Conservation (phyloP, 345 rosid species). For the Corymbia maculata region DNA sequence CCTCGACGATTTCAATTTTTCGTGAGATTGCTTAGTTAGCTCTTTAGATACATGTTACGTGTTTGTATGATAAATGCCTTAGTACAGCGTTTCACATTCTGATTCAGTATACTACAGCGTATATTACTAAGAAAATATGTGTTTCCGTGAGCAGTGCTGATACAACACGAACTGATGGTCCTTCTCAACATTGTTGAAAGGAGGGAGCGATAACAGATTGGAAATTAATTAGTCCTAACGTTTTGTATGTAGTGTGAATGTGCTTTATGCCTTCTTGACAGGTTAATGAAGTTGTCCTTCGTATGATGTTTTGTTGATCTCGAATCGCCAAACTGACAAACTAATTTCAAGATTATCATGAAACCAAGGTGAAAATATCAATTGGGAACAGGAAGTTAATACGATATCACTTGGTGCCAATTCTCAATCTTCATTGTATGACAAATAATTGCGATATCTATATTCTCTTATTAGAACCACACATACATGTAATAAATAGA, state of each 20-base stretch:
- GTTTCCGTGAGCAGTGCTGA: neutral
- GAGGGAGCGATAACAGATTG: neutral
- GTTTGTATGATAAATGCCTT: neutral
- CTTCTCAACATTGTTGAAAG: neutral
- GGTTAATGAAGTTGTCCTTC: neutral
- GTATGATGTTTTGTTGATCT: neutral
- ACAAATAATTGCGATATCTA: neutral
- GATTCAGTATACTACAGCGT: neutral
- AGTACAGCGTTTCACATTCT: neutral
- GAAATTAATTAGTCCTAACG: neutral
- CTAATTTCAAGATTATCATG: neutral
- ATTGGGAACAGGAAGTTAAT: neutral
- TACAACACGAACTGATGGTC: neutral
- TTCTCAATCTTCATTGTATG: neutral
- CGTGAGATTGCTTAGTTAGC: constrained; percentile 22
- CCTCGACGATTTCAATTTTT: constrained; percentile 44
- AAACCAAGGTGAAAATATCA: neutral
- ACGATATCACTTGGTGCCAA: neutral
- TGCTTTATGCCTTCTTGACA: neutral
- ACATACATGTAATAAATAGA: neutral
- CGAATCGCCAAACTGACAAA: neutral
- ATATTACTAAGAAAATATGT: neutral
- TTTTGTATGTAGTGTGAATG: neutral
- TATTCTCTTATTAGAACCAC: neutral
- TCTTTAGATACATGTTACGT: neutral